phyloP scores from a whole-genome alignment of 2,329 filamentous ascomycete species.

The Colletotrichum musae region DNA sequence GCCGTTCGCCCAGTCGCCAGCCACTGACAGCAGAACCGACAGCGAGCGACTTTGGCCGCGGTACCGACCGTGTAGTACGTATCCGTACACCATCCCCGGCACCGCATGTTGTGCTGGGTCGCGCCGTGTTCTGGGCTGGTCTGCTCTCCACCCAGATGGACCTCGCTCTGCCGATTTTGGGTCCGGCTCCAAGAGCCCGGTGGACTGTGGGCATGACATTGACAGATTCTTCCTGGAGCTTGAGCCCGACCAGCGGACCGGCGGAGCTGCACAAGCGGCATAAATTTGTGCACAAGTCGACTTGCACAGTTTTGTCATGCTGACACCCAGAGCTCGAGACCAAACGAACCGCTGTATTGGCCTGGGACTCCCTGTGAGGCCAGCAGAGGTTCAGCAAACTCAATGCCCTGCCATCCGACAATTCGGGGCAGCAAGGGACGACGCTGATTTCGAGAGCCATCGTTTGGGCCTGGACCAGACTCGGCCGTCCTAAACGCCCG shows the following conservation, averaged over 20 bases:
- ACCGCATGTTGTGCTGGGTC: slow-evolving; percentile 4
- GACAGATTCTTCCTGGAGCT: slow-evolving; percentile 5
- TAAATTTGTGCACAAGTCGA: slow-evolving; percentile 25
- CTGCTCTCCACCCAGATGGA: slow-evolving; percentile 29
- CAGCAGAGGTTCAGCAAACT: not conserved
- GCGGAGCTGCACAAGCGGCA: slow-evolving; percentile 15
- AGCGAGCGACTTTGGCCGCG: slow-evolving; percentile 15
- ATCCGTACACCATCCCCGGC: slow-evolving; percentile 9
- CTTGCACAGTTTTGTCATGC: not conserved
- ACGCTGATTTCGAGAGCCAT: not conserved
- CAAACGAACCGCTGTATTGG: slow-evolving; percentile 8
- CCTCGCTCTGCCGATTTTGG: slow-evolving; percentile 30
- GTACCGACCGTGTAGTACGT: slow-evolving; percentile 6
- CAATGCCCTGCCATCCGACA: slow-evolving; percentile 13
- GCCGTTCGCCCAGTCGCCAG: slow-evolving; percentile 20
- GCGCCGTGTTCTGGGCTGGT: slow-evolving; percentile 33
- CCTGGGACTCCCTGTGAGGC: slow-evolving; percentile 1
- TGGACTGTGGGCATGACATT: slow-evolving; percentile 28
- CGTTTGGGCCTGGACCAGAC: not conserved
- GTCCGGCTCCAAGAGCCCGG: slow-evolving; percentile 32
- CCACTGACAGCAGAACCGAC: slow-evolving; percentile 31
- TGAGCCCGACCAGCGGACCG: not conserved
- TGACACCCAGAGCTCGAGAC: not conserved
- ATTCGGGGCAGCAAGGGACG: slow-evolving; percentile 4
- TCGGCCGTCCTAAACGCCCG: not conserved